Base-by-base conservation (phyloP, 345 rosid genomes). In the Turritis glabra region DNA sequence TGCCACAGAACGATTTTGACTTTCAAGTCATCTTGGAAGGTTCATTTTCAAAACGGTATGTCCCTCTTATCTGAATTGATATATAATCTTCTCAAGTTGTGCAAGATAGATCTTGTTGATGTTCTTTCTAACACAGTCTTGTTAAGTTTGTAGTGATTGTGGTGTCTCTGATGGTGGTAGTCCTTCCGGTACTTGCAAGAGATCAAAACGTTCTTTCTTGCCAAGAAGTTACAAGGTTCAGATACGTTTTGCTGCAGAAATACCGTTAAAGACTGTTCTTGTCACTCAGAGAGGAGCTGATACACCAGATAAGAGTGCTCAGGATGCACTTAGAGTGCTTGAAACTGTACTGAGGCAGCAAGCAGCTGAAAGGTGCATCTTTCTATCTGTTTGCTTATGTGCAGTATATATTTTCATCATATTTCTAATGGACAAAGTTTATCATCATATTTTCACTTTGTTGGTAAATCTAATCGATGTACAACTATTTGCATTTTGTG, bases 311-410 rank as follows among this genome's bases (percentile, higher is more conserved):
- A 77, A 71, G 51, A 58, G 71, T 78, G 50, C 79, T 75, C 94
- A 84, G 80, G 90, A 88, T 82, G 91, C 94, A 37, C 63, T 93
- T 67, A 85, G 93, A 80, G 97, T 91, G 62, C 87, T 94, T 72
- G 96, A 91, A 76, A 87, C 80, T 68, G 80, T 80, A 48, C 68
- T 91, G 71, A 85, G 97, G 87, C 97, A 94, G 82, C 91, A 88
- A 73, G 97, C 93, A 32, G 85, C 95, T 22, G 87, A 79, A 64
- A 79, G 90, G 98, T 88, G 47, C 65, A 22, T 17, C 14, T 14
- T 25, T 67, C 47, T 61, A 26, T 58, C 43, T 55, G 21, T 73
- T 40, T 64, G 8, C 38, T 29, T 32, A 59, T 74, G 29, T 61
- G 56, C 19, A 17, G 55, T 62, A 44, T 15, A 40, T 68, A 37